A percentile compares a stretch with the other conserved stretches of the same genome.
Evolutionary conservation across 78 protist genomes (phyloP).

Genomic region (Dictyostelium citrinum): DNA sequence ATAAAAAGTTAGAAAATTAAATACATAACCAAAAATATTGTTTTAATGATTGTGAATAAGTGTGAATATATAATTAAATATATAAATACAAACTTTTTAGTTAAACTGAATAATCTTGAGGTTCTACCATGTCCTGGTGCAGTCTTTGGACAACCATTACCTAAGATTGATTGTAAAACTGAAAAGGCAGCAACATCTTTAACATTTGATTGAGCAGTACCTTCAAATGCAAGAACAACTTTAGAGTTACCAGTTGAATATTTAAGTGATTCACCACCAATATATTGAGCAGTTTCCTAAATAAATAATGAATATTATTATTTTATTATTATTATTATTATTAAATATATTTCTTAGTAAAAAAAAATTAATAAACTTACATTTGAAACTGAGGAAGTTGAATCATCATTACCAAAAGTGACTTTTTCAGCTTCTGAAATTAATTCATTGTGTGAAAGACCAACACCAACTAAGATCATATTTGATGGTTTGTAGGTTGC

Average conservation of each 20-base stretch:
- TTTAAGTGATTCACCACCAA: constrained; percentile 71
- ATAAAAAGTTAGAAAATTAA: background rate
- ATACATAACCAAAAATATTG: too few relatives aligned
- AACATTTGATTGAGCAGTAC: constrained; percentile 23
- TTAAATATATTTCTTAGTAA: background rate
- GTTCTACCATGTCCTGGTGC: constrained; percentile 63
- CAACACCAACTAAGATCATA: constrained; percentile 62
- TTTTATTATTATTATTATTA: background rate
- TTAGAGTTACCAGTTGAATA: constrained; percentile 26
- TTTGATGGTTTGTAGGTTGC: constrained; percentile 28
- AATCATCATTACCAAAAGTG: background rate
- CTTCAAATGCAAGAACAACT: constrained; percentile 54
- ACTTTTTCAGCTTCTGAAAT: constrained; percentile 41
- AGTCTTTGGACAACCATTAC: constrained; percentile 15
- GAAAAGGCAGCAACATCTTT: constrained; percentile 60
- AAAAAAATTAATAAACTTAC: background rate
- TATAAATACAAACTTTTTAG: constrained; percentile 1
- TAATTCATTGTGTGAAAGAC: constrained; percentile 44
- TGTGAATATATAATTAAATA: background rate
- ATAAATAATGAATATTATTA: background rate
- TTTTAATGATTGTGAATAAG: too few relatives aligned
- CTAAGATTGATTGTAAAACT: constrained; percentile 48
- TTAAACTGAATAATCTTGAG: constrained; percentile 24
- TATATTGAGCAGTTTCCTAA: constrained; percentile 34
- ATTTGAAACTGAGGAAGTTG: background rate